Conservation (phyloP, 2,329 filamentous ascomycete genomes). For the Aspergillus intermedius region DNA sequence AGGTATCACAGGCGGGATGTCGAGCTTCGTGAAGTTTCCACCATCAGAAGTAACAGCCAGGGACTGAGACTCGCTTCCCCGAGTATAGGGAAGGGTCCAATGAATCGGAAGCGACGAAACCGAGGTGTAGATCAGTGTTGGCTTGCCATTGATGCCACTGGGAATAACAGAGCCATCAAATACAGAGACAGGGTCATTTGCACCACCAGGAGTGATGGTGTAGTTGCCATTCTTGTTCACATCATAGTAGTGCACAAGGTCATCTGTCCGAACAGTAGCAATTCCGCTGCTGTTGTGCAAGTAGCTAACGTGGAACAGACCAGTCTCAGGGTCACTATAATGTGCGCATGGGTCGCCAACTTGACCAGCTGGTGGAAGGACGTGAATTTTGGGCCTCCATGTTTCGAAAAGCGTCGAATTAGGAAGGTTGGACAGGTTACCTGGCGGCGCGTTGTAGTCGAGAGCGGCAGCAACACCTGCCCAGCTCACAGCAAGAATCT, state of each 20-base stretch:
- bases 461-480: background rate
- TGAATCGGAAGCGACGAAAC: constrained; percentile 41
- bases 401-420: constrained; percentile 11
- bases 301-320: constrained; percentile 14
- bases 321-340: constrained; percentile 13
- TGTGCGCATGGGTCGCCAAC: constrained; percentile 14
- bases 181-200: constrained; percentile 13
- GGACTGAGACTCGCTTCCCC: constrained; percentile 42
- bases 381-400: constrained; percentile 13
- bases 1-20: constrained; percentile 41
- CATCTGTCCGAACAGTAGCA: constrained; percentile 8
- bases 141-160: constrained; percentile 33
- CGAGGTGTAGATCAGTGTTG: constrained; percentile 44
- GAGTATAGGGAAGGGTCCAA: constrained; percentile 39
- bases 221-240: constrained; percentile 8
- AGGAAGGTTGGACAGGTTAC: constrained; percentile 10
- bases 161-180: constrained; percentile 17
- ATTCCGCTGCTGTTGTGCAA: constrained; percentile 13
- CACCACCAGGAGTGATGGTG: constrained; percentile 9
- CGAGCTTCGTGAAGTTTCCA: constrained; percentile 44
- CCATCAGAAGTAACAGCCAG: constrained; percentile 42
- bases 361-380: constrained; percentile 12
- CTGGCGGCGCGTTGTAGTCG: constrained; percentile 9
- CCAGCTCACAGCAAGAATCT: too few species aligned
- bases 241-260: constrained; percentile 12